Percentiles rank a stretch among this genome's conserved stretches.
Evolutionary conservation across 805 yeast genomes (phyloP).

Genomic region (Ogataea trehaloabstinens): DNA sequence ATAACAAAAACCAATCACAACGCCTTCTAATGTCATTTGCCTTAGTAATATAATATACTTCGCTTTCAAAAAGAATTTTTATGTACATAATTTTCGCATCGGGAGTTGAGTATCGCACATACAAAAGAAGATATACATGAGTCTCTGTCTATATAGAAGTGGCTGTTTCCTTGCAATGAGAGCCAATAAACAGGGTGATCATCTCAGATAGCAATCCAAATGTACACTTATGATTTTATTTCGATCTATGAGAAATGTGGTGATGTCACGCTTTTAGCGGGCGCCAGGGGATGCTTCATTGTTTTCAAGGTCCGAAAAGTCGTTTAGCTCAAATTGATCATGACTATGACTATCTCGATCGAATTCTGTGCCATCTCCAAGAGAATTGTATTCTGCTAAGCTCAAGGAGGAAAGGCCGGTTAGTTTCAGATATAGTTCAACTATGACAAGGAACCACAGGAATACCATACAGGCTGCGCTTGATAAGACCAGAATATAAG

Average conservation of each 20-base stretch:
- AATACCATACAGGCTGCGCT: slow-evolving; percentile 73
- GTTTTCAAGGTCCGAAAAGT: slow-evolving; percentile 25
- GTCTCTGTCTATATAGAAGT: too few relatives aligned
- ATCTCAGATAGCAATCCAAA: too few relatives aligned
- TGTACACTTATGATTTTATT: too few relatives aligned
- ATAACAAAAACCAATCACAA: not conserved
- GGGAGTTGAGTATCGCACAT: too few relatives aligned
- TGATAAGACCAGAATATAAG: slow-evolving; percentile 69
- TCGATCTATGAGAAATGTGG: too few relatives aligned
- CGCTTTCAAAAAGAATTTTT: too few relatives aligned
- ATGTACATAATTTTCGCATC: too few relatives aligned
- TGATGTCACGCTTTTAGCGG: too few relatives aligned
- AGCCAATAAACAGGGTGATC: too few relatives aligned
- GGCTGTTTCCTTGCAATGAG: too few relatives aligned
- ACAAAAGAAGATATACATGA: too few relatives aligned
- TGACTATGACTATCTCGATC: slow-evolving; percentile 5
- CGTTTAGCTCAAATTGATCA: slow-evolving; percentile 27
- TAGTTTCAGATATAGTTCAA: slow-evolving; percentile 57
- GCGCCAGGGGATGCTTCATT: not conserved
- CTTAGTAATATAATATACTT: too few relatives aligned
- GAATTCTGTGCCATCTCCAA: slow-evolving; percentile 9
- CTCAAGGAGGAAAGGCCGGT: slow-evolving; percentile 25
- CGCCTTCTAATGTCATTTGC: not conserved
- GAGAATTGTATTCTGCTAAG: slow-evolving; percentile 14
- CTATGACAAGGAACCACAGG: slow-evolving; percentile 60